Base-by-base conservation (phyloP, 2,329 filamentous ascomycete genomes). In the Aspergillus carbonarius region DNA sequence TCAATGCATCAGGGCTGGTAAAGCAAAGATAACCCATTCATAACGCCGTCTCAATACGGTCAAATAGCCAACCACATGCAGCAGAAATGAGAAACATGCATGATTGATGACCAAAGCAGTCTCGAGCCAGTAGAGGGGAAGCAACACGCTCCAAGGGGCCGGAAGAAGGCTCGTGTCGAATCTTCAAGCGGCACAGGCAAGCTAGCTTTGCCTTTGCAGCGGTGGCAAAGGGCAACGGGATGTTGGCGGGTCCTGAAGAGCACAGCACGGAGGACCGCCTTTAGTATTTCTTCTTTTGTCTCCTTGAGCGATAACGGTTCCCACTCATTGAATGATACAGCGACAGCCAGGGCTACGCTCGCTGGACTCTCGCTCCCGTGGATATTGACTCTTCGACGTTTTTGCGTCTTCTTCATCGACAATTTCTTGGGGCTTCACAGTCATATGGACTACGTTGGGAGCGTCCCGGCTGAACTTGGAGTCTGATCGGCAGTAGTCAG, bases 401-500 rank as follows among this genome's bases (percentile, higher is more conserved):
- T 88, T 89, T 57, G 89, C 87, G 66, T 91, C 89, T 68, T 90
- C 88, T 69, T 95, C 92, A 64, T 96, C 88, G 61, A 93, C 80
- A 39, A 89, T 84, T 70, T 96, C 91, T 70, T 92, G 89, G 2
- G 92, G 92, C 67, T 91, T 90, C 67, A 96, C 87, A 5, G 90
- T 93, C 92, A 96, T 96, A 75, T 96, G 92, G n/a, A 96, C 87
- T 27, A 96, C 90, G 66, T 96, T 96, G 7, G 90, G 85, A 10
- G 83, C 80, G 62, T 92, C 88, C 30, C 82, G 81, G 69, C 85
- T 90, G 70, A 96, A 92, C 61, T 87, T 89, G 70, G 91, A 93
- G 65, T 93, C 92, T 96, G 68, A 17, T 59, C 23, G 18, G 47
- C 13, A 40, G 32, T 47, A 55, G 53, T 67, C 27, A 61, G 49